A percentile compares a stretch with the other conserved stretches of the same genome.
phyloP scores from a whole-genome alignment of 768 basidiomycete species.

The Rhizopogon vesiculosus region DNA sequence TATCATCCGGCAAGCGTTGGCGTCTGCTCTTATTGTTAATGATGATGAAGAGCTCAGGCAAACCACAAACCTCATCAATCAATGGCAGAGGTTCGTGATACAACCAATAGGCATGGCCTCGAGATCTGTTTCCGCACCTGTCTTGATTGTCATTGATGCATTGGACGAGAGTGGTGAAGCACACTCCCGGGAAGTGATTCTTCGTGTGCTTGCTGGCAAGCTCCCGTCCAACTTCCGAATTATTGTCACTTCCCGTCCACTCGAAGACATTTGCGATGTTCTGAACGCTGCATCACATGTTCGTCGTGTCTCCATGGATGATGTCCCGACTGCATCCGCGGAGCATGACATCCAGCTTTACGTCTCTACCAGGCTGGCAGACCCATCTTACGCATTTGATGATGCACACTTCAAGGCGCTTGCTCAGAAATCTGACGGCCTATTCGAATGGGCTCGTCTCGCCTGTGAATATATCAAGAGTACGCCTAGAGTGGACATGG shows the following conservation, averaged over 20 bases:
- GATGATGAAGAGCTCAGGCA: not conserved
- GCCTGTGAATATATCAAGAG: conserved; percentile 6
- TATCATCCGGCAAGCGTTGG: not conserved
- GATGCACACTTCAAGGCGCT: not conserved
- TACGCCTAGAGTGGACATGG: not conserved
- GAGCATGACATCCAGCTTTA: conserved; percentile 1
- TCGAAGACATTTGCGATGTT: not conserved
- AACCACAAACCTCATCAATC: not conserved
- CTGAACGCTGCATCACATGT: conserved; percentile 3
- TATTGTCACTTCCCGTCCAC: conserved; percentile 10
- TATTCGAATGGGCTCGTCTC: conserved; percentile 6
- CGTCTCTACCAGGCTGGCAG: not conserved
- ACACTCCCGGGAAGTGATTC: conserved; percentile 6
- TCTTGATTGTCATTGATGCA: conserved; percentile 22
- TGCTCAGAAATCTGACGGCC: conserved; percentile 1
- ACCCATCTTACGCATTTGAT: not conserved
- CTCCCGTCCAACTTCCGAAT: conserved; percentile 8
- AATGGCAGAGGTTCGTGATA: conserved; percentile 14
- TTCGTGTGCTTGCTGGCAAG: conserved; percentile 3
- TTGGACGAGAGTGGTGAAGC: conserved; percentile 13
- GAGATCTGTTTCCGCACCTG: conserved; percentile 8
- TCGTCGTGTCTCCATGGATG: not conserved
- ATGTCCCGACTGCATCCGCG: not conserved
- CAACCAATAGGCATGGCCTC: conserved; percentile 1
- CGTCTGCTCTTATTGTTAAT: not conserved